These are phyloP conservation scores for Metschnikowia chrysomelidarum DNA, from an alignment of 805 yeast species.

Conservation along the genomic window DNA sequence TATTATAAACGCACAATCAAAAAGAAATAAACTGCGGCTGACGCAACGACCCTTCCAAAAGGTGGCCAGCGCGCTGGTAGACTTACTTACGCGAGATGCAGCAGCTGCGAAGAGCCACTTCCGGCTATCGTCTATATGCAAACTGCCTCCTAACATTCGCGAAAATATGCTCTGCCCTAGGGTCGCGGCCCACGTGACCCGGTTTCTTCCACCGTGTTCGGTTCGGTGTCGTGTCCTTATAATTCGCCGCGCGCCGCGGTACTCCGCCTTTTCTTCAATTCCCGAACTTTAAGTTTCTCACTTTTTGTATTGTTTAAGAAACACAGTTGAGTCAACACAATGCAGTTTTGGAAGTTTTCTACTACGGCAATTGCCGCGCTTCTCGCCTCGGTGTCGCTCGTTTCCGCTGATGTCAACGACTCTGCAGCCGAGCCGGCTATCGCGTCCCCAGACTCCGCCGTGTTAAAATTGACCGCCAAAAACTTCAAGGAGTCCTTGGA, in stretches of 20 bases:
- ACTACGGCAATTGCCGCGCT: conserved; percentile 35
- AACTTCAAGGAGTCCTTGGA: conserved; percentile 64
- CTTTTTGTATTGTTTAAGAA: not conserved
- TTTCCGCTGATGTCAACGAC: conserved; percentile 39
- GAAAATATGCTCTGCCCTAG: no score
- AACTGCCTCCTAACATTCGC: no score
- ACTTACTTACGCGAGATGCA: no score
- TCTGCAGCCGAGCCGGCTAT: conserved; percentile 53
- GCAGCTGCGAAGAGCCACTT: no score
- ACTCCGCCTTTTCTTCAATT: not conserved
- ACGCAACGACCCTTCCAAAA: no score
- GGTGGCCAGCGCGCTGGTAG: no score
- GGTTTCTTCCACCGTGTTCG: conserved; percentile 17
- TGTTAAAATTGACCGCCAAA: conserved; percentile 69
- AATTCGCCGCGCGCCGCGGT: conserved; percentile 3
- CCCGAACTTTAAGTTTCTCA: conserved; percentile 1
- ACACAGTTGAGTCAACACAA: conserved; percentile 8
- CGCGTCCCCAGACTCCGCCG: conserved; percentile 84
- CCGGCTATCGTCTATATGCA: no score
- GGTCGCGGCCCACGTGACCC: conserved; percentile 10
- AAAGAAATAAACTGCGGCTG: no score
- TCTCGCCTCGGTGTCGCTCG: conserved; percentile 33
- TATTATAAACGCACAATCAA: no score
- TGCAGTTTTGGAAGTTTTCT: conserved; percentile 44
- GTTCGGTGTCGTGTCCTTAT: conserved; percentile 7